A percentile compares a stretch with the other conserved stretches of the same genome.
Evolutionary conservation across 2,329 filamentous ascomycete species (phyloP).

Genomic region (Amphichorda felina): DNA sequence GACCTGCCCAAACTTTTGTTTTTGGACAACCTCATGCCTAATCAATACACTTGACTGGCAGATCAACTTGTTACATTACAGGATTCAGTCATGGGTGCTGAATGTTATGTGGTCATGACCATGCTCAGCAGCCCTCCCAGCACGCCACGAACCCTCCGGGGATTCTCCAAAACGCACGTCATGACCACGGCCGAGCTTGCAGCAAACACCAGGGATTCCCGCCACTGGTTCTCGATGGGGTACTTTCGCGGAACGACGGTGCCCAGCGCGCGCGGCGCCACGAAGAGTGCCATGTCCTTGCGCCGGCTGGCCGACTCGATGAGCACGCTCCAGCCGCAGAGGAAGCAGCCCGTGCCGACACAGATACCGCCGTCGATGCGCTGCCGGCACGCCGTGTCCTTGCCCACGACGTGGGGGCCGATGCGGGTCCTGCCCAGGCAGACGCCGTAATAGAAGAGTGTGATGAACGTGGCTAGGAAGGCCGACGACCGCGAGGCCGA

Average conservation of each 20-base stretch:
- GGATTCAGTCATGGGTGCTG: no score
- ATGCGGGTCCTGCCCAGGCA: conserved; percentile 65
- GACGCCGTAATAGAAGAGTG: conserved; percentile 74
- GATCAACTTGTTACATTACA: no score
- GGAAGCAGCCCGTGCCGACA: conserved; percentile 56
- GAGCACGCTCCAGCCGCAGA: conserved; percentile 76
- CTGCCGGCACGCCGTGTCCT: conserved; percentile 31
- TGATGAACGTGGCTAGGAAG: conserved; percentile 68
- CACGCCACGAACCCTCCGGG: conserved; percentile 52
- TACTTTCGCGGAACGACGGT: conserved; percentile 65
- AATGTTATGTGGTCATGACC: conserved; percentile 28
- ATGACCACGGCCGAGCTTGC: conserved; percentile 59
- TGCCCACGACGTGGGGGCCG: conserved; percentile 56
- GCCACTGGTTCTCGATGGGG: conserved; percentile 47
- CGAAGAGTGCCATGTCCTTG: conserved; percentile 70
- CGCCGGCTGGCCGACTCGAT: conserved; percentile 54
- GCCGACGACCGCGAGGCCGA: conserved; percentile 60
- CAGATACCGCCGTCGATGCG: conserved; percentile 52
- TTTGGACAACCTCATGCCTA: no score
- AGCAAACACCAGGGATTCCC: conserved; percentile 55
- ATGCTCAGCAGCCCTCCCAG: conserved; percentile 47
- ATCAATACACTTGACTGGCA: no score
- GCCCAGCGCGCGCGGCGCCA: conserved; percentile 65
- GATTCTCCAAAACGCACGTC: conserved; percentile 52
- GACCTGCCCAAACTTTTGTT: no score